Base-by-base conservation (phyloP, 2,329 filamentous ascomycete species). In the Calonectria crousiana region DNA sequence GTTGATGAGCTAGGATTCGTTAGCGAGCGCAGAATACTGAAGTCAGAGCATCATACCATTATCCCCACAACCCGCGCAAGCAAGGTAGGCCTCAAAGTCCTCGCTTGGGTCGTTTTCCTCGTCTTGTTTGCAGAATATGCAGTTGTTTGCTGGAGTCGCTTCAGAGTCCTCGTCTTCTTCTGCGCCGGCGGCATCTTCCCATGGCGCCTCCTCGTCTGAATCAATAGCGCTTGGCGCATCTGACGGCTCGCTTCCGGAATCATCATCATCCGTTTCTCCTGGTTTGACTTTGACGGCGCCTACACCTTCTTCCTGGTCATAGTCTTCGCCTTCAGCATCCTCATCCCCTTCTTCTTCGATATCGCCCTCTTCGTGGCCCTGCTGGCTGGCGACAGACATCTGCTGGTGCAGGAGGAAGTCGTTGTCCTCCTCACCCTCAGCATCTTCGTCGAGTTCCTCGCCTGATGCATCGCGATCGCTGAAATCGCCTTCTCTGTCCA, bases 41-140 rank as follows among this genome's bases (percentile, higher is more conserved):
- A 34, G 26, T 67, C 69, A 75, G 34, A 51, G 62, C 69, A 62
- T 91, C 94, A 85, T 88, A 98, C 95, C 93, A 85, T 95, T 94
- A 82, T 96, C 94, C 77, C 93, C 93, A 85, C 96, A 98, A 76
- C 92, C 89, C 74, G 88, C 88, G 84, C 96, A 98, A 67, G 92
- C 87, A 74, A 98, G 87, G 83, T 93, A 95, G 73, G 93, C 89
- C 84, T 97, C 95, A 80, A 93, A 97, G 77, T 96, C 94, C 77
- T 95, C 94, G 76, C 91, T 92, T 1, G 95, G 94, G 79, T 96
- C 95, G 76, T 96, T 89, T 69, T 97, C 94, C 85, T 97, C 95
- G 77, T 94, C 93, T 83, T 95, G 90, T 71, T 92, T 92, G 86
- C 96, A 98, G 81, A 96, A 97, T 77, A 95, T 94, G 85, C 84